Base-by-base conservation (phyloP, 2,329 filamentous ascomycete genomes). In the Xenosphaeropsis pyriputrescens region DNA sequence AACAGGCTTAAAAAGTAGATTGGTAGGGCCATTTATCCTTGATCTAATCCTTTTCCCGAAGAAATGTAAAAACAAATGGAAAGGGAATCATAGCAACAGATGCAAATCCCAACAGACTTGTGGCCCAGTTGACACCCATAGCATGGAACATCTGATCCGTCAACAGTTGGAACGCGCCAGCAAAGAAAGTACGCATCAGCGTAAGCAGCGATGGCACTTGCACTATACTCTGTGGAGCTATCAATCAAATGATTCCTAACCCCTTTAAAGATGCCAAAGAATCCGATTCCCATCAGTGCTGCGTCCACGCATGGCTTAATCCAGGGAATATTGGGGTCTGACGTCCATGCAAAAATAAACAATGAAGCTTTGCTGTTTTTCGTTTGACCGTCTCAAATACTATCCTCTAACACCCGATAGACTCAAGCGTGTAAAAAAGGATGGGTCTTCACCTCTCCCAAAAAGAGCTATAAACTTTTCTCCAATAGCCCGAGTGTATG, bases 201-300 rank as follows among this genome's bases (percentile, higher is more conserved):
- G 22, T 26, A 9, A 9, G 22, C 22, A 11, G 22, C 22, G 22
- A 26, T 26, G 22, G 22, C 22, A 26, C 22, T 26, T 26, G 22
- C 22, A 11, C 22, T 11, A 9, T 26, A 26, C 12, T 15, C 16
- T 11, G 77, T 67, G 50, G 77, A 78, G n/a, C 72, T 74, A 50
- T 86, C 80, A 42, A 85, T 75, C 5, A 86, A 70, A 54, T 85
- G 86, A 60, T 86, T 88, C 43, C 88, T 61, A 6, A 76, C 65
- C 46, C 82, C 78, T 32, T 88, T 72, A 65, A 86, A 86, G 51
- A 88, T 85, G 19, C 76, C 80, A 63, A 85, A 77, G 51, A 88
- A 74, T 5, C 82, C 81, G 32, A 83, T 79, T 5, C 82, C 82
- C 36, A 75, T 68, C 59, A 67, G 62, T 35, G 78, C 53, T 35